Evolutionary conservation across 257 asterid genomes (phyloP).

Genomic region (Rauvolfia tetraphylla): DNA sequence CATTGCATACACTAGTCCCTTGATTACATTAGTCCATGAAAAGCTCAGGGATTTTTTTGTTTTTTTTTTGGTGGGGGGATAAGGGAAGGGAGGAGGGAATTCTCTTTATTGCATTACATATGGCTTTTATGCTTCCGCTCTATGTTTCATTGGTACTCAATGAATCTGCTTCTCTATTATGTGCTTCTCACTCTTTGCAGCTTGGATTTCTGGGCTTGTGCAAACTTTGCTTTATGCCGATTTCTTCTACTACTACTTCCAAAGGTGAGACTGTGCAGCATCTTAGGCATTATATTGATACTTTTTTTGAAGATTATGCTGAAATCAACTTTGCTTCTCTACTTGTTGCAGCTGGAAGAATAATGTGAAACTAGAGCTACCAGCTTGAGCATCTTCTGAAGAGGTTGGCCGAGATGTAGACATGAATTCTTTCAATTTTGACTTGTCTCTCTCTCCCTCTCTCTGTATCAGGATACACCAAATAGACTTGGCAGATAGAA

Average conservation of each 20-base stretch:
- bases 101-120: constrained; percentile 1
- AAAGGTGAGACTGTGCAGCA: constrained; percentile 40
- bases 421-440: background rate
- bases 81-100: background rate
- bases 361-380: constrained; percentile 62
- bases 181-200: constrained; percentile 34
- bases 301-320: background rate
- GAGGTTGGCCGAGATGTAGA: background rate
- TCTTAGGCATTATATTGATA: background rate
- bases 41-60: no score
- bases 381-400: constrained; percentile 42
- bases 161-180: background rate
- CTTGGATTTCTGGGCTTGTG: constrained; percentile 77
- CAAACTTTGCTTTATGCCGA: constrained; percentile 81
- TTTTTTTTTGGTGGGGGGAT: no score
- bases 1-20: background rate
- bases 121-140: background rate
- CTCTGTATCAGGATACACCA: background rate
- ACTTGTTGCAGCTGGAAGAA: constrained; percentile 63
- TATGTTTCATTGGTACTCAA: background rate
- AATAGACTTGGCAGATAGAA: constrained; percentile 1
- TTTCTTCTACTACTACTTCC: constrained; percentile 89
- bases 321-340: background rate
- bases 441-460: background rate
- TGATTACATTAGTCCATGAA: background rate